phyloP scores from a whole-genome alignment of 306 rosid genomes.

The Quercus cerris region DNA sequence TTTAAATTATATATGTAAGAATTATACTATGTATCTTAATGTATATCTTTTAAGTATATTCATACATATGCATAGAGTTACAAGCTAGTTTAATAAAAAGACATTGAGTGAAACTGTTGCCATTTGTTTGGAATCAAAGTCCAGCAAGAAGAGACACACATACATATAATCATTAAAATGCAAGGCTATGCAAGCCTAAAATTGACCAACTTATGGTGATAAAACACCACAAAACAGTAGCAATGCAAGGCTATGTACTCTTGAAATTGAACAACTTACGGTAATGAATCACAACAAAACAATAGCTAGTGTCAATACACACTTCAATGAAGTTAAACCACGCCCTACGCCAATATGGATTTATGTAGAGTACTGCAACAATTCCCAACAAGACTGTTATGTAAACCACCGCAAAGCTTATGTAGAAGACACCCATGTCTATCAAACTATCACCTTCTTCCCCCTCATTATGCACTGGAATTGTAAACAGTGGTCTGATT shows the following conservation, averaged over 20 bases:
- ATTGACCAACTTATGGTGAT: background rate
- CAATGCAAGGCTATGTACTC: too few species aligned
- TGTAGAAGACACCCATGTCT: background rate
- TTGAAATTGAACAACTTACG: too few species aligned
- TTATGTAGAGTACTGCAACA: background rate
- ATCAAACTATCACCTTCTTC: background rate
- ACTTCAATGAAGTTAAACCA: background rate
- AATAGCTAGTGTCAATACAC: background rate
- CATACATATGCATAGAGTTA: fast-evolving
- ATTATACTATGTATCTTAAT: too few species aligned
- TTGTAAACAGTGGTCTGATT: background rate
- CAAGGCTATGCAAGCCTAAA: background rate
- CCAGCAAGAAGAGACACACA: too few species aligned
- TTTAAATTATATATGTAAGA: too few species aligned
- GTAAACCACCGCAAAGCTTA: background rate
- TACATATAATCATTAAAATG: background rate
- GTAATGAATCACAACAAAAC: background rate
- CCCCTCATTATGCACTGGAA: background rate
- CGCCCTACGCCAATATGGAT: background rate
- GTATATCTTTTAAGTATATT: too few species aligned
- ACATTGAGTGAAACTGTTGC: too few species aligned
- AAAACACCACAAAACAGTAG: too few species aligned
- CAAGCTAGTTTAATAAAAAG: too few species aligned
- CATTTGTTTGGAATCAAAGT: background rate
- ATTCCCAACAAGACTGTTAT: background rate